A percentile compares a stretch with the other conserved stretches of the same genome.
Conservation (phyloP, 2,329 filamentous ascomycete species). For the Pyrenophora seminiperda region DNA sequence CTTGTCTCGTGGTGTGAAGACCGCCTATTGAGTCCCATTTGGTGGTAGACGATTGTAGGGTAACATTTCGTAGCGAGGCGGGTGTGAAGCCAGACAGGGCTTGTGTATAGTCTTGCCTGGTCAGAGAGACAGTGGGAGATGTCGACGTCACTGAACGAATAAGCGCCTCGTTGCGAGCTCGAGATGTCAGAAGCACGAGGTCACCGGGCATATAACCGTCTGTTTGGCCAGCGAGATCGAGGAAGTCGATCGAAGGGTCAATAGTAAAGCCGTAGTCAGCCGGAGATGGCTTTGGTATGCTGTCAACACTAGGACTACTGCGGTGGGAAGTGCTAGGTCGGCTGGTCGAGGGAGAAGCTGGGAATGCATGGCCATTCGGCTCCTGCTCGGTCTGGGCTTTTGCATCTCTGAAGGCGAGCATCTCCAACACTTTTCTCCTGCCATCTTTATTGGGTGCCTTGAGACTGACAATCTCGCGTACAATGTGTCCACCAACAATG, state of each 20-base stretch:
- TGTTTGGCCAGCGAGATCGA: slow-evolving; percentile 90
- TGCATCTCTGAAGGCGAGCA: slow-evolving; percentile 63
- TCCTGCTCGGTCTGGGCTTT: slow-evolving; percentile 31
- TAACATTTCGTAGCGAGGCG: slow-evolving; percentile 91
- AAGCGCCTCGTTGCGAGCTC: slow-evolving; percentile 88
- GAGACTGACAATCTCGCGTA: slow-evolving; percentile 85
- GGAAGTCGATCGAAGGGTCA: slow-evolving; percentile 79
- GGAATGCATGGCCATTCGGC: slow-evolving; percentile 40
- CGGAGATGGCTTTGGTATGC: slow-evolving; percentile 40
- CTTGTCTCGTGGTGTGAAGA: slow-evolving; percentile 80
- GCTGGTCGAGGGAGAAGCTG: slow-evolving; percentile 56
- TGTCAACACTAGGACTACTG: slow-evolving; percentile 48
- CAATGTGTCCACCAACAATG: slow-evolving; percentile 87
- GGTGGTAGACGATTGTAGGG: slow-evolving; percentile 88
- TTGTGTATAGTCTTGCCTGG: slow-evolving; percentile 76
- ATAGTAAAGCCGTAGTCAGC: slow-evolving; percentile 67
- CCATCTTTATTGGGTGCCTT: slow-evolving; percentile 94
- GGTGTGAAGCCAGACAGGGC: slow-evolving; percentile 93
- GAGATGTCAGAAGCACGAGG: slow-evolving; percentile 79
- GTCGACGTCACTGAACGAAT: slow-evolving; percentile 72
- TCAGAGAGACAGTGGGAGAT: slow-evolving; percentile 62
- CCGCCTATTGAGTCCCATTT: slow-evolving; percentile 94
- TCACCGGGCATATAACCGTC: slow-evolving; percentile 99
- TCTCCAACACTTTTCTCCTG: slow-evolving; percentile 80
- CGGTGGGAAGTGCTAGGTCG: slow-evolving; percentile 51